Base-by-base conservation (phyloP, 805 yeast genomes). In the Lachancea thermotolerans region DNA sequence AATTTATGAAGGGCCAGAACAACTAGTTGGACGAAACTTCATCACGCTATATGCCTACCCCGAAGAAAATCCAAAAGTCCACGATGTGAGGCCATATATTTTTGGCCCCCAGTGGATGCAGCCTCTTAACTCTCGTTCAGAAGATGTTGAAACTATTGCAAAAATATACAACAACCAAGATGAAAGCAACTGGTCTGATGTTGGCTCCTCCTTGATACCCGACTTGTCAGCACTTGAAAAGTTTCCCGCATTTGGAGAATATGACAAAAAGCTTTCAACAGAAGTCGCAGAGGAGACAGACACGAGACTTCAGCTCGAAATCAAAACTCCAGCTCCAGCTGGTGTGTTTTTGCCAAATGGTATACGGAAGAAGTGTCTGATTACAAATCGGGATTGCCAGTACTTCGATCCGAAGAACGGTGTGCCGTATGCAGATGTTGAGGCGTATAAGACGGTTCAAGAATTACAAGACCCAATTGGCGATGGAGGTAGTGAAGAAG, bases 331-430 rank as follows among this genome's bases (percentile, higher is more conserved):
- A 44, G 84, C 91, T 1, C 93, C 91, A 2, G 70, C 80, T 2
- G 91, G 91, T 14, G 79, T 83, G 28, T 76, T 81, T 50, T 67
- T 83, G 46, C 83, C 88, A 35, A 85, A 73, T 61, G 88, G 85
- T 27, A 72, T 73, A 42, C 81, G 78, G 62, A 70, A 72, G 56
- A 75, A 79, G 64, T 84, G 96, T 72, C 69, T 82, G 21, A 79
- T 90, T 37, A 80, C 88, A 2, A 75, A 75, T 41, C 81, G 80
- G 39, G 95, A 93, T 14, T 62, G 66, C 34, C 75, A 79, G 57
- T 91, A 87, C 64, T 81, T 84, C 51, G 98, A 91, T 68, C 98
- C 98, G 0, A 73, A 78, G 32, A 80, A 84, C 27, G 95, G 95
- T 32, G 77, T 93, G 42, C 95, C 96, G 1, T 93, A 93, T 65